Conservation (phyloP, 176 grass and related monocot species). For the Bothriochloa decipiens region DNA sequence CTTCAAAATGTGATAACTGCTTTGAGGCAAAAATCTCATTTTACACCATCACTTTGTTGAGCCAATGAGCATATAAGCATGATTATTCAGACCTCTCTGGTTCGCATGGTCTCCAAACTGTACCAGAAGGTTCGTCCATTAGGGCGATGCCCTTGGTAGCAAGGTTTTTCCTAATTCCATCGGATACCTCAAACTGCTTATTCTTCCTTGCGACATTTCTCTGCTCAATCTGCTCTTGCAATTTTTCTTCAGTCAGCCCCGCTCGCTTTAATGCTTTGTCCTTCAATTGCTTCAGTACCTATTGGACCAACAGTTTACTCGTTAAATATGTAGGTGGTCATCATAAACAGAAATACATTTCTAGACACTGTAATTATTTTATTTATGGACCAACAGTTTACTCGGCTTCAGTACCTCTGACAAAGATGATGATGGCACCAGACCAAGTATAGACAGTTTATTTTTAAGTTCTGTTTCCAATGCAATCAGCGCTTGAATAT, state of each 20-base stretch:
- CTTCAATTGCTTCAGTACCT: slow-evolving; percentile 45
- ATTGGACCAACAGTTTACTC: not conserved
- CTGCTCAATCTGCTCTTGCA: slow-evolving; percentile 46
- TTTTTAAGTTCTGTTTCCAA: slow-evolving; percentile 64
- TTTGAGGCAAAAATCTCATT: not conserved
- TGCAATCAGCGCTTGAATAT: slow-evolving; percentile 65
- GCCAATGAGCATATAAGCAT: not conserved
- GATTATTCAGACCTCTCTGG: slow-evolving; percentile 31
- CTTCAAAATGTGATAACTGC: slow-evolving; percentile 3
- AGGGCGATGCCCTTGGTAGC: slow-evolving; percentile 63
- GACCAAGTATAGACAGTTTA: slow-evolving; percentile 64
- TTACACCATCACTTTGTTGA: slow-evolving; percentile 15
- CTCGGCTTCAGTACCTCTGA: slow-evolving; percentile 47
- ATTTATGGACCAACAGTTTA: not conserved
- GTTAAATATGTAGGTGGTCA: not conserved
- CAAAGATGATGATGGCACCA: slow-evolving; percentile 62
- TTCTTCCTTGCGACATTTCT: slow-evolving; percentile 45
- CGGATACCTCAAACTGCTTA: slow-evolving; percentile 53
- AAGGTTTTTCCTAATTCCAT: slow-evolving; percentile 61
- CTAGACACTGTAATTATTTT: not conserved
- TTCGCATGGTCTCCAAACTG: slow-evolving; percentile 78
- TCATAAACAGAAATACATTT: slow-evolving; percentile 26
- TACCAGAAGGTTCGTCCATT: slow-evolving; percentile 83
- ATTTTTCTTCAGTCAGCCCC: slow-evolving; percentile 47
- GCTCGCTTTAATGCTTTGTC: slow-evolving; percentile 53